These are phyloP conservation scores for Moniliophthora roreri DNA, from an alignment of 1,284 basidiomycete genomes.

Conservation along the genomic window DNA sequence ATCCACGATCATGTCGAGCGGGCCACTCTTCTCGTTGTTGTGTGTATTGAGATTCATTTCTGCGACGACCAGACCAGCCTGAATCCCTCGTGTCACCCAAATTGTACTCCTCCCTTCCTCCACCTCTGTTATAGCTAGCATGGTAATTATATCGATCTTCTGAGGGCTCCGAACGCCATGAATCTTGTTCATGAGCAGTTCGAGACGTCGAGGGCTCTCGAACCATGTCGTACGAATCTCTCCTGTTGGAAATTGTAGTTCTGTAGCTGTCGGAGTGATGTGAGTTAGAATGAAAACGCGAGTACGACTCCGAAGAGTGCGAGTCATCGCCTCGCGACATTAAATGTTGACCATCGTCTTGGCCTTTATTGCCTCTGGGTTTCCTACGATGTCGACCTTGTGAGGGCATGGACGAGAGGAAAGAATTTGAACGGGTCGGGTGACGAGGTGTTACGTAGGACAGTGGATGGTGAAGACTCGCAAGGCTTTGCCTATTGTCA, in stretches of 20 bases:
- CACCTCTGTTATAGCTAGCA: conserved; percentile 46
- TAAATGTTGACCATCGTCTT: conserved; percentile 49
- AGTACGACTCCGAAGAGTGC: conserved; percentile 40
- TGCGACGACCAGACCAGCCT: conserved; percentile 42
- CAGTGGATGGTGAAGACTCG: background rate
- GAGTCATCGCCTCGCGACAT: conserved; percentile 51
- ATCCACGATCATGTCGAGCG: conserved; percentile 38
- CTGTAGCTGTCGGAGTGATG: conserved; percentile 52
- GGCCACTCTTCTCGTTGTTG: conserved; percentile 44
- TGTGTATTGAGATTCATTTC: conserved; percentile 38
- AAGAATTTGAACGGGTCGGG: background rate
- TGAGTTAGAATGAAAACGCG: conserved; percentile 32
- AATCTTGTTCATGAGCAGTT: conserved; percentile 46
- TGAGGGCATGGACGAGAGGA: conserved; percentile 41
- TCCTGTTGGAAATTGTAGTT: conserved; percentile 41
- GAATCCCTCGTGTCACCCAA: conserved; percentile 39
- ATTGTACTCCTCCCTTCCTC: conserved; percentile 51
- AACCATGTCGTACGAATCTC: conserved; percentile 43
- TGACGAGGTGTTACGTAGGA: conserved; percentile 7
- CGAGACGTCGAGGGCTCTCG: conserved; percentile 52
- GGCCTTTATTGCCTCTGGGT: conserved; percentile 45
- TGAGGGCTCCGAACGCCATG: conserved; percentile 49
- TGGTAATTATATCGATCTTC: conserved; percentile 53
- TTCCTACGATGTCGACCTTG: conserved; percentile 47
- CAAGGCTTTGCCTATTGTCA: background rate